These are phyloP conservation scores for Tuber magnatum DNA, from an alignment of 495 filamentous ascomycete species.

Conservation along the genomic window DNA sequence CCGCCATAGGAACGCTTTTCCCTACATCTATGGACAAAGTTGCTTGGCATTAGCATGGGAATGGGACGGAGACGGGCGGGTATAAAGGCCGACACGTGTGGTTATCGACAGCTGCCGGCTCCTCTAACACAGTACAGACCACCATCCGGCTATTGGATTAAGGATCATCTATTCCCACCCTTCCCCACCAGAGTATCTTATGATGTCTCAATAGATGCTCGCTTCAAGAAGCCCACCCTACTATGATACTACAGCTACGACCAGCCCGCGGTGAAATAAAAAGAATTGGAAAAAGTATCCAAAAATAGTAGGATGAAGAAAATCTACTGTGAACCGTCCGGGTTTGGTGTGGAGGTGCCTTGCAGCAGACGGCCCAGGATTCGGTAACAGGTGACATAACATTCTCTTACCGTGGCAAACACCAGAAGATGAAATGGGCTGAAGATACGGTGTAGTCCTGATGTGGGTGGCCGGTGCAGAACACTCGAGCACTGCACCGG, in stretches of 20 bases:
- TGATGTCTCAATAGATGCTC: not conserved
- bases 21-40: not conserved
- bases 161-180: not conserved
- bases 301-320: not conserved
- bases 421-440: not conserved
- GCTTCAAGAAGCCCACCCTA: not conserved
- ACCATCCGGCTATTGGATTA: not conserved
- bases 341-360: conserved; percentile 3
- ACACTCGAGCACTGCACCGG: too few relatives aligned
- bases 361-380: conserved; percentile 11
- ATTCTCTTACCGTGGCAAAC: not conserved
- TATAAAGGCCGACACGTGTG: not conserved
- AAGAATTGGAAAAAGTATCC: not conserved
- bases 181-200: not conserved
- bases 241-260: not conserved
- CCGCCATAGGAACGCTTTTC: not conserved
- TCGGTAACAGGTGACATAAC: not conserved
- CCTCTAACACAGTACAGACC: not conserved
- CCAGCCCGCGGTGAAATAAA: not conserved
- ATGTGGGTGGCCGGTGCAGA: not conserved
- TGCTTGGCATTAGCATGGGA: not conserved
- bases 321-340: not conserved
- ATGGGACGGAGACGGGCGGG: not conserved
- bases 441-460: not conserved
- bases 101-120: not conserved